A percentile compares a stretch with the other conserved stretches of the same genome.
These are phyloP conservation scores for Chimonanthus salicifolius DNA, from an alignment of 164 flowering plant genomes.

Conservation along the genomic window DNA sequence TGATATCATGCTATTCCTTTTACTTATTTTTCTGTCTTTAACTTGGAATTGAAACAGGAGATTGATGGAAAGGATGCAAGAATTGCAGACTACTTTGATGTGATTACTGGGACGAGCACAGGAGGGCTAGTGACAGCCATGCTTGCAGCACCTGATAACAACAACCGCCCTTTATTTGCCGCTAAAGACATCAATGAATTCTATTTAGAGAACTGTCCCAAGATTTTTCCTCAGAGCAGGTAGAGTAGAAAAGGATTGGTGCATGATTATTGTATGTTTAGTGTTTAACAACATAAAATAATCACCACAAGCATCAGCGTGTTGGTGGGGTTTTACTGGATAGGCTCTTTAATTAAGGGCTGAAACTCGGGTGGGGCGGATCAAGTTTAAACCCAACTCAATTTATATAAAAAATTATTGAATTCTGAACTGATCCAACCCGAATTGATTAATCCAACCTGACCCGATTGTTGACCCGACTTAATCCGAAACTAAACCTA, in stretches of 20 bases:
- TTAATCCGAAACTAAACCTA: too few species aligned
- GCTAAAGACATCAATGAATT: slow-evolving; percentile 36
- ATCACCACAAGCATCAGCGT: neutral
- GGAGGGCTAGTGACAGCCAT: slow-evolving; percentile 28
- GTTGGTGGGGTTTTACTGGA: neutral
- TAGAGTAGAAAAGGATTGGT: neutral
- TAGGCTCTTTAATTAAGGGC: too few species aligned
- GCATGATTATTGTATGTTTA: too few species aligned
- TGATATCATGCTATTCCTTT: neutral
- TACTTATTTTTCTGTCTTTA: neutral
- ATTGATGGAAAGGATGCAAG: slow-evolving; percentile 27
- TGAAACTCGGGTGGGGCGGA: neutral
- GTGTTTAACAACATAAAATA: too few species aligned
- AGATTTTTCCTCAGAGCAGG: slow-evolving; percentile 31
- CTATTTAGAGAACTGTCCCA: slow-evolving; percentile 30
- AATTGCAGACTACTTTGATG: slow-evolving; percentile 26
- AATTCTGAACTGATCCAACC: neutral
- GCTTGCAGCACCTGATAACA: slow-evolving; percentile 29
- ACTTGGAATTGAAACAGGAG: slow-evolving; percentile 6
- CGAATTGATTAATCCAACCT: too few species aligned
- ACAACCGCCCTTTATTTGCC: slow-evolving; percentile 35
- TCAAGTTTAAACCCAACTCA: neutral
- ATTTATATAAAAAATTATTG: neutral
- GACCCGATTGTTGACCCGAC: too few species aligned
- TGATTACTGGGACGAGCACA: slow-evolving; percentile 28